These are phyloP conservation scores for Phytophthora parvispora DNA, from an alignment of 352 stramenopile genomes.

Conservation along the genomic window DNA sequence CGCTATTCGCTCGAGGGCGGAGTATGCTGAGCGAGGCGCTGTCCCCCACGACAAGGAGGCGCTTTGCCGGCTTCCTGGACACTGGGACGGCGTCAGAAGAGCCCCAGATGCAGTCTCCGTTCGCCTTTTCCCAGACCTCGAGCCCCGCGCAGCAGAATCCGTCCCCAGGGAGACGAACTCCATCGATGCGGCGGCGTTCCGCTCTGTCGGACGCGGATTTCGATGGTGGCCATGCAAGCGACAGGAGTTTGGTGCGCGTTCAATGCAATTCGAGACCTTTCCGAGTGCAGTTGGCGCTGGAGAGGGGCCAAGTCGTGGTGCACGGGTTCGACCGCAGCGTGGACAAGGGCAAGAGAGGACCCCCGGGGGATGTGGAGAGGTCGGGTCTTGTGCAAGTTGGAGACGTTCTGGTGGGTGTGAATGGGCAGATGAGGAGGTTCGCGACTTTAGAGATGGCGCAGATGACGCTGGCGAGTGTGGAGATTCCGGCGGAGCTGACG, in stretches of 20 bases:
- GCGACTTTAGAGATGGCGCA: constrained; percentile 59
- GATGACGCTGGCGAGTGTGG: constrained; percentile 39
- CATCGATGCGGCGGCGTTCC: constrained; percentile 33
- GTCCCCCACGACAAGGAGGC: constrained; percentile 56
- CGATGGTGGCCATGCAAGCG: not conserved
- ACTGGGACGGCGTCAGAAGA: constrained; percentile 10
- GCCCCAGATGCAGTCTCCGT: constrained; percentile 9
- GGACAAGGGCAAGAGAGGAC: constrained; percentile 30
- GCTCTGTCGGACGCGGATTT: constrained; percentile 34
- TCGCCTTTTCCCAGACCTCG: constrained; percentile 20
- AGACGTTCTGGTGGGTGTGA: constrained; percentile 74
- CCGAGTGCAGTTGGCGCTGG: constrained; percentile 51
- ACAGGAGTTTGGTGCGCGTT: constrained; percentile 58
- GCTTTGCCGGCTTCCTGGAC: constrained; percentile 64
- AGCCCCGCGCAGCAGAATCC: not conserved
- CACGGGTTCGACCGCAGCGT: constrained; percentile 47
- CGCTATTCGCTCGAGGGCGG: constrained; percentile 38
- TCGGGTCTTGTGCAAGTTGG: constrained; percentile 53
- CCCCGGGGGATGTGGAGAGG: constrained; percentile 47
- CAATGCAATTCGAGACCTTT: constrained; percentile 58
- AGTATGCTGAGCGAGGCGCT: constrained; percentile 70
- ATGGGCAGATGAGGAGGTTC: constrained; percentile 53
- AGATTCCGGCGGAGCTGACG: constrained; percentile 59
- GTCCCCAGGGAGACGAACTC: constrained; percentile 13
- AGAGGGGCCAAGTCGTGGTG: constrained; percentile 60